Evolutionary conservation across 805 yeast genomes (phyloP).

Genomic region (Vanderwaltozyma tropicalis): DNA sequence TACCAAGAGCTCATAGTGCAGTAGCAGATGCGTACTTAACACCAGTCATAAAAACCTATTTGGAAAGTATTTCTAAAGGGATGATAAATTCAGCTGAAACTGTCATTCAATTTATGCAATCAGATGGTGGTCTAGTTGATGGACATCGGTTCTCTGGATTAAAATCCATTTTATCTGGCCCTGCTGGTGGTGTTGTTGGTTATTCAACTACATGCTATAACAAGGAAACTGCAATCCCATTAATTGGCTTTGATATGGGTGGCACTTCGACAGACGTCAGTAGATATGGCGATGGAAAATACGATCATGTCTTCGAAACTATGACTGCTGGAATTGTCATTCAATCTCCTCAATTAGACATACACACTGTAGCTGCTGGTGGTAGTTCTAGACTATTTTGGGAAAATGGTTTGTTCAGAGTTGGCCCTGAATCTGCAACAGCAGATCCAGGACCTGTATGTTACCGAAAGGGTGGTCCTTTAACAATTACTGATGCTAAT

Average conservation of each 20-base stretch:
- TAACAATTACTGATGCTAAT: constrained; percentile 81
- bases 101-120: constrained; percentile 79
- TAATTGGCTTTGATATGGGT: constrained; percentile 83
- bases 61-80: constrained; percentile 52
- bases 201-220: constrained; percentile 73
- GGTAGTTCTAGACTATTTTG: constrained; percentile 65
- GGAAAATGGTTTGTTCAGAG: constrained; percentile 63
- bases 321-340: constrained; percentile 75
- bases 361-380: constrained; percentile 77
- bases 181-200: constrained; percentile 97
- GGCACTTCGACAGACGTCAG: constrained; percentile 86
- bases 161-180: constrained; percentile 84
- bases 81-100: constrained; percentile 40
- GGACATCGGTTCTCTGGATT: constrained; percentile 78
- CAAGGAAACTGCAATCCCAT: constrained; percentile 42
- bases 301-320: constrained; percentile 75
- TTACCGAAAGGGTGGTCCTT: constrained; percentile 73
- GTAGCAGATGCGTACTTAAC: constrained; percentile 77
- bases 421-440: constrained; percentile 81
- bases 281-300: constrained; percentile 55
- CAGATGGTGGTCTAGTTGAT: constrained; percentile 90
- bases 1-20: constrained; percentile 67
- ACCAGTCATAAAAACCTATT: constrained; percentile 62
- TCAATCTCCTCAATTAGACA: constrained; percentile 76
- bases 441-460: constrained; percentile 90